Evolutionary conservation across 257 asterid genomes (phyloP), one percentile per base, ranked within the genome.

Genomic region (Solanum bulbocastanum): DNA sequence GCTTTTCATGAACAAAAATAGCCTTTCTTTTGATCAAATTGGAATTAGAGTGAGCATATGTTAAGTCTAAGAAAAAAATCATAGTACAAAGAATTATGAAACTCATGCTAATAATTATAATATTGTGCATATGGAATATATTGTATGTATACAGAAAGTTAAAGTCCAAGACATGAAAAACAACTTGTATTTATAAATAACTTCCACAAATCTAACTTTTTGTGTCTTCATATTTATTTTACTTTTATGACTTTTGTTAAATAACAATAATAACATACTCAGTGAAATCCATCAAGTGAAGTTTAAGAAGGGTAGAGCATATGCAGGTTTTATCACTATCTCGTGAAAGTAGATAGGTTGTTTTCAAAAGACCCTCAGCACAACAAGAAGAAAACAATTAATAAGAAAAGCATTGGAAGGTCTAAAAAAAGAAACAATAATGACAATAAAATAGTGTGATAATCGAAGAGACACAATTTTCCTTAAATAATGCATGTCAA

Each of bases 31-130:
- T 32, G 2, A 71, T 69, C 22, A 30, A 3, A 30, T 69, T 69
- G 23, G 71, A 20, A 81, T 87, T 27, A 12, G 84, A 65, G 32
- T 44, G 83, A 4, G 90, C 73, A 68, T 75, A 42, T 27, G 87
- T 40, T 66, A 88, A 52, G 71, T 76, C 84, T 40, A 86, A 32
- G 12, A 30, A 88, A 81, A 88, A 89, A 78, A 91, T 86, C 36
- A 88, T 65, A 66, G 81, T 79, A 36, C 85, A 30, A 8, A 89
- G 36, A 18, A 90, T 7, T 20, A 74, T 36, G 52, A 37, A 74
- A 36, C 49, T 20, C 82, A 10, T 74, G 27, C 23, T 71, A 32
- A 15, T 35, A 73, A 73, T 72, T 33, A 15, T 69, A 27, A 18
- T 35, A 35, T 35, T 35, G 46, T 35, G 46, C 5, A 18, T 4